A percentile compares a stretch with the other conserved stretches of the same genome.
Evolutionary conservation across 768 basidiomycete genomes (phyloP).

Genomic region (Serendipita sp.): DNA sequence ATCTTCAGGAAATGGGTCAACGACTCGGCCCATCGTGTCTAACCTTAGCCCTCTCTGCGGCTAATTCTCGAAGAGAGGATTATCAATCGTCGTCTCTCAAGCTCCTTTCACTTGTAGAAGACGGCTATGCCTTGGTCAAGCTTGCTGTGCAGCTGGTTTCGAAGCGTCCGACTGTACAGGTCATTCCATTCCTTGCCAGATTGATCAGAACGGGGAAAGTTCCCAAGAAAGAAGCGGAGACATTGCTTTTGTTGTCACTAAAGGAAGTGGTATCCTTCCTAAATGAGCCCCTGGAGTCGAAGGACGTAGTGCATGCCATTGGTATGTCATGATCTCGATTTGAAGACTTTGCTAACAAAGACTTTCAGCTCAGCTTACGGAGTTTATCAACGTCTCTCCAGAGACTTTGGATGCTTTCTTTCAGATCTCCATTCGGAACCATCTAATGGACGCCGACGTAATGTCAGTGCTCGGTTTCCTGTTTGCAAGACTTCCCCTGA

Average conservation of each 20-base stretch:
- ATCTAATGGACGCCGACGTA: neutral
- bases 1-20: too few relatives aligned
- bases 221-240: neutral
- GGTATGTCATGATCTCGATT: neutral
- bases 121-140: too few relatives aligned
- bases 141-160: neutral
- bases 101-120: too few relatives aligned
- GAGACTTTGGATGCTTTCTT: neutral
- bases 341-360: neutral
- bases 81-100: too few relatives aligned
- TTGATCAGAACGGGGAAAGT: neutral
- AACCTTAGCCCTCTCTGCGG: too few relatives aligned
- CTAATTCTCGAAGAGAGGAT: too few relatives aligned
- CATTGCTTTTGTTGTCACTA: neutral
- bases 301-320: neutral
- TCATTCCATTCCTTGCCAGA: constrained; percentile 19
- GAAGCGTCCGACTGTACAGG: neutral
- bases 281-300: neutral
- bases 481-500: too few relatives aligned
- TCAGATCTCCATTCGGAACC: neutral
- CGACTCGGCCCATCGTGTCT: too few relatives aligned
- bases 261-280: constrained; percentile 8
- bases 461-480: neutral
- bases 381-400: neutral
- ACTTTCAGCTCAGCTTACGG: neutral